Percentiles rank a stretch among this genome's conserved stretches.
These are phyloP conservation scores for Pascua sp. DNA, from an alignment of 1,284 basidiomycete genomes.

Conservation along the genomic window DNA sequence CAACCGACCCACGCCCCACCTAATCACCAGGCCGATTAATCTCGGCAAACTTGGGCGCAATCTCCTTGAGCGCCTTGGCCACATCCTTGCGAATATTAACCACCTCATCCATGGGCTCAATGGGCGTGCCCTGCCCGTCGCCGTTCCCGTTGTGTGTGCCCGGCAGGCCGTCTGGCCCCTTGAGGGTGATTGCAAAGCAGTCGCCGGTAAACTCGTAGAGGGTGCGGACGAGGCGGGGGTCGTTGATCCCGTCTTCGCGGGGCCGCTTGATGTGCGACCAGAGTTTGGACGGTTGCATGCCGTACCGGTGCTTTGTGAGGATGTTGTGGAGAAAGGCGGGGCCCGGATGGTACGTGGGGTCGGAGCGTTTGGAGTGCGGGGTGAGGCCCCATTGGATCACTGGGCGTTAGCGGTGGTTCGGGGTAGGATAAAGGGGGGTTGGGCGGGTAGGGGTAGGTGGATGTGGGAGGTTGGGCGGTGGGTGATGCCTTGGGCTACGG, in stretches of 20 bases:
- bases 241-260: slow-evolving; percentile 39
- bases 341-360: slow-evolving; percentile 40
- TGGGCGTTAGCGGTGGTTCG: neutral
- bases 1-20: too few species aligned
- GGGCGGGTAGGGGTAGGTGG: too few species aligned
- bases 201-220: slow-evolving; percentile 44
- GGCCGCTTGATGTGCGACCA: slow-evolving; percentile 42
- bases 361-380: slow-evolving; percentile 34
- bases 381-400: slow-evolving; percentile 47
- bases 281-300: slow-evolving; percentile 43
- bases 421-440: too few species aligned
- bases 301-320: slow-evolving; percentile 48
- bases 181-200: slow-evolving; percentile 42
- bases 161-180: slow-evolving; percentile 43
- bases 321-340: slow-evolving; percentile 53
- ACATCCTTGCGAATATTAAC: slow-evolving; percentile 3
- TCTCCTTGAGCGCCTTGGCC: slow-evolving; percentile 3
- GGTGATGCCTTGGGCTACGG: too few species aligned
- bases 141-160: slow-evolving; percentile 30
- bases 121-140: slow-evolving; percentile 44
- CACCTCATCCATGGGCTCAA: slow-evolving; percentile 28
- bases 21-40: slow-evolving; percentile 13
- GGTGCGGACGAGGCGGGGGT: slow-evolving; percentile 41
- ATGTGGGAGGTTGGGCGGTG: neutral
- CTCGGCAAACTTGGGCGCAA: slow-evolving; percentile 4